These are phyloP conservation scores for Akanthomyces dipterigenus DNA, from an alignment of 2,329 filamentous ascomycete genomes.

Conservation along the genomic window DNA sequence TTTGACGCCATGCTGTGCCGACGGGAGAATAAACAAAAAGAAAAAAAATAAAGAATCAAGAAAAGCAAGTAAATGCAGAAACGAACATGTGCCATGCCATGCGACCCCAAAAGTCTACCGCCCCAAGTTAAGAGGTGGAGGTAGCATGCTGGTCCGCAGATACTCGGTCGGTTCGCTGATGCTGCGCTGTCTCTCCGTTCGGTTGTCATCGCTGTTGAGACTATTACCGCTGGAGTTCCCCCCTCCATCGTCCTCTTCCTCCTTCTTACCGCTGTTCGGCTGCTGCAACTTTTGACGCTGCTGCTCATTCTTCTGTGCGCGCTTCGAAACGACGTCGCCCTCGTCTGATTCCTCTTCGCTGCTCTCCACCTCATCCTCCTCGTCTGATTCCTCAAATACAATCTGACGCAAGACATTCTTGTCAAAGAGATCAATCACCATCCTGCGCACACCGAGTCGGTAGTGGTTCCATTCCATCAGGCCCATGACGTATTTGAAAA, in stretches of 20 bases:
- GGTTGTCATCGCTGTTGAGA: slow-evolving; percentile 31
- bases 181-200: slow-evolving; percentile 53
- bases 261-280: slow-evolving; percentile 44
- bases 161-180: slow-evolving; percentile 36
- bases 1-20: slow-evolving; percentile 11
- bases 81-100: neutral
- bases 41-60: neutral
- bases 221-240: slow-evolving; percentile 34
- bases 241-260: slow-evolving; percentile 41
- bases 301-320: slow-evolving; percentile 16
- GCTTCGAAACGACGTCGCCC: slow-evolving; percentile 18
- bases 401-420: slow-evolving; percentile 79
- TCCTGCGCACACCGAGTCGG: slow-evolving; percentile 75
- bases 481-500: slow-evolving; percentile 81
- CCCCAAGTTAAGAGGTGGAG: slow-evolving; percentile 27
- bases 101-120: slow-evolving; percentile 16
- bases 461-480: slow-evolving; percentile 88
- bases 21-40: slow-evolving; percentile 3
- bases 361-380: slow-evolving; percentile 46
- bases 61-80: neutral
- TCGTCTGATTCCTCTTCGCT: slow-evolving; percentile 54
- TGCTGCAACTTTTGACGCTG: neutral
- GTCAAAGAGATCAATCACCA: slow-evolving; percentile 91
- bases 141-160: slow-evolving; percentile 25
- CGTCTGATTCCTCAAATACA: slow-evolving; percentile 64